Percentiles rank a stretch among this genome's conserved stretches.
Conservation (phyloP, 2,329 filamentous ascomycete species). For the Scolecobasidium constrictum region DNA sequence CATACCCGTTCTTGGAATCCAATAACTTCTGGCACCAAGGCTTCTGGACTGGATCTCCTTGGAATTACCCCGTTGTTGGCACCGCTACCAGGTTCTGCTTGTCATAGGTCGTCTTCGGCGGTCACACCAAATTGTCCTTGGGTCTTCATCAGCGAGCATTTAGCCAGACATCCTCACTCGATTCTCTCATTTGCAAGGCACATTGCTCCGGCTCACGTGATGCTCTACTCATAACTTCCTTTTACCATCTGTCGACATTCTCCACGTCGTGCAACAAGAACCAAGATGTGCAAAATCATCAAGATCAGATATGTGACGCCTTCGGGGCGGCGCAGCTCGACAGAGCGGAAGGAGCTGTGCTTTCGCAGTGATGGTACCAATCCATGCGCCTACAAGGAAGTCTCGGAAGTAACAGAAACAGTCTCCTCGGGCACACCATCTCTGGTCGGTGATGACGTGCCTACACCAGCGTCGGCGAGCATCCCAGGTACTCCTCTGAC, state of each 20-base stretch:
- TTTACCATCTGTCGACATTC: background rate
- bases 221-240: background rate
- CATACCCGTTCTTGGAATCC: background rate
- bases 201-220: background rate
- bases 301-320: conserved; percentile 6
- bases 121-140: background rate
- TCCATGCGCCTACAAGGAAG: conserved; percentile 6
- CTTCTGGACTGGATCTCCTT: background rate
- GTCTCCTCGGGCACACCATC: conserved; percentile 1
- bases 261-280: background rate
- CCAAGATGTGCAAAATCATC: conserved; percentile 8
- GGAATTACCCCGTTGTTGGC: background rate
- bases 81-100: background rate
- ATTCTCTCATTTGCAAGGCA: background rate
- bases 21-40: background rate
- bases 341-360: conserved; percentile 7
- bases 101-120: background rate
- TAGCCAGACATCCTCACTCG: background rate
- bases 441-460: background rate
- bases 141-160: background rate
- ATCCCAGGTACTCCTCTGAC: conserved; percentile 7
- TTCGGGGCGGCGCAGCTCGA: background rate
- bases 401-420: conserved; percentile 5
- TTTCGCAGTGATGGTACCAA: conserved; percentile 7
- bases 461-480: conserved; percentile 2